These are phyloP conservation scores for Torulaspora indica DNA, from an alignment of 805 yeast species.

Conservation along the genomic window DNA sequence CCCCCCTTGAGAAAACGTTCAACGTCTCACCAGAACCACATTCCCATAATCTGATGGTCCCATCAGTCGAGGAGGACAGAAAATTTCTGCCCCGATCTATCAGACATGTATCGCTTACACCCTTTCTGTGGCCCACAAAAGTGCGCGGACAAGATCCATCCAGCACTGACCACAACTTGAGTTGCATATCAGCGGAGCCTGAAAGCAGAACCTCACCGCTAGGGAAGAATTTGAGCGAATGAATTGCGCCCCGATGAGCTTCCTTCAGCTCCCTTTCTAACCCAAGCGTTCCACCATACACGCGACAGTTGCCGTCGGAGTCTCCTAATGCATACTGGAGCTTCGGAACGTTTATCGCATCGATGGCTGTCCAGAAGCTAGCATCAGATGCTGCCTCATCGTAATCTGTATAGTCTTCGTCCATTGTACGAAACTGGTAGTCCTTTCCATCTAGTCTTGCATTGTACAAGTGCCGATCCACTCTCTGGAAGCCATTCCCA, in stretches of 20 bases:
- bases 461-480: conserved; percentile 10
- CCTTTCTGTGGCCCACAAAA: conserved; percentile 46
- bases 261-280: conserved; percentile 17
- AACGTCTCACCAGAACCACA: conserved; percentile 52
- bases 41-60: conserved; percentile 62
- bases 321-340: conserved; percentile 36
- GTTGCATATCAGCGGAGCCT: conserved; percentile 52
- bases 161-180: conserved; percentile 56
- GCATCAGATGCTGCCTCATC: conserved; percentile 4
- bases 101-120: conserved; percentile 46
- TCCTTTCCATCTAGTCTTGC: conserved; percentile 13
- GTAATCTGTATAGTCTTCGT: conserved; percentile 7
- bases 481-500: conserved; percentile 13
- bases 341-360: conserved; percentile 32
- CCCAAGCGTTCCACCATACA: conserved; percentile 18
- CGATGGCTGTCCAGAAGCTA: conserved; percentile 33
- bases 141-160: conserved; percentile 49
- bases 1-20: conserved; percentile 39
- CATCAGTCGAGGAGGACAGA: conserved; percentile 51
- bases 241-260: conserved; percentile 52
- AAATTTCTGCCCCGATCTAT: conserved; percentile 67
- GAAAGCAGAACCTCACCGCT: conserved; percentile 58
- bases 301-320: conserved; percentile 33
- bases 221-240: conserved; percentile 51
- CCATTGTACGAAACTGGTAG: conserved; percentile 16